A percentile compares a stretch with the other conserved stretches of the same genome.
Evolutionary conservation across 2,329 filamentous ascomycete genomes (phyloP).

Genomic region (Aspergillus sp.): DNA sequence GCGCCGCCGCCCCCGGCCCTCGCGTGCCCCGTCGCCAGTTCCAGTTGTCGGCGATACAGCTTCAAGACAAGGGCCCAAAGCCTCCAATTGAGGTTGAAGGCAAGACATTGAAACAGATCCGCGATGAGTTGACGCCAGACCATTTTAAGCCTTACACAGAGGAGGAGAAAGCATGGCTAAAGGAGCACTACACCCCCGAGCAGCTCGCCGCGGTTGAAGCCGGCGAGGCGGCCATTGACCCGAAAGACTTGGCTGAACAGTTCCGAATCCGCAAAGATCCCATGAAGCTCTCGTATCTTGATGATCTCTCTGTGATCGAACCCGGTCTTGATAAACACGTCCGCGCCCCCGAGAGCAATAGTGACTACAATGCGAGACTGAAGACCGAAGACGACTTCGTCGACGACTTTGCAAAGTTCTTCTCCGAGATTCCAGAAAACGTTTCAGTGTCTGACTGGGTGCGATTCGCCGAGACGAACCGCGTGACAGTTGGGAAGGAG

Average conservation of each 20-base stretch:
- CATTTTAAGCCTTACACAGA: conserved; percentile 61
- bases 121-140: conserved; percentile 24
- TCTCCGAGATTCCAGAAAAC: conserved; percentile 53
- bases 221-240: conserved; percentile 73
- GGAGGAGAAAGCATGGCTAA: conserved; percentile 63
- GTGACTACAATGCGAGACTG: conserved; percentile 59
- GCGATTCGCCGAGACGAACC: conserved; percentile 47
- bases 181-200: conserved; percentile 70
- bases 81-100: background rate
- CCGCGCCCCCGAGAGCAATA: conserved; percentile 51
- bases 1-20: conserved; percentile 37
- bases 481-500: conserved; percentile 52
- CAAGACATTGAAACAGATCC: conserved; percentile 24
- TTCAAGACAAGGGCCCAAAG: conserved; percentile 33
- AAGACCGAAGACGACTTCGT: conserved; percentile 63
- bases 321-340: conserved; percentile 74
- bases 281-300: conserved; percentile 72
- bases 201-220: conserved; percentile 81
- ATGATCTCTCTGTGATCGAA: conserved; percentile 76
- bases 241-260: conserved; percentile 72
- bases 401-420: conserved; percentile 55
- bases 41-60: conserved; percentile 44
- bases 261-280: conserved; percentile 70
- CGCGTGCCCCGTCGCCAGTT: conserved; percentile 50
- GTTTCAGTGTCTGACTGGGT: conserved; percentile 44